phyloP scores from a whole-genome alignment of 306 rosid species.

The Adenanthera pavonina region DNA sequence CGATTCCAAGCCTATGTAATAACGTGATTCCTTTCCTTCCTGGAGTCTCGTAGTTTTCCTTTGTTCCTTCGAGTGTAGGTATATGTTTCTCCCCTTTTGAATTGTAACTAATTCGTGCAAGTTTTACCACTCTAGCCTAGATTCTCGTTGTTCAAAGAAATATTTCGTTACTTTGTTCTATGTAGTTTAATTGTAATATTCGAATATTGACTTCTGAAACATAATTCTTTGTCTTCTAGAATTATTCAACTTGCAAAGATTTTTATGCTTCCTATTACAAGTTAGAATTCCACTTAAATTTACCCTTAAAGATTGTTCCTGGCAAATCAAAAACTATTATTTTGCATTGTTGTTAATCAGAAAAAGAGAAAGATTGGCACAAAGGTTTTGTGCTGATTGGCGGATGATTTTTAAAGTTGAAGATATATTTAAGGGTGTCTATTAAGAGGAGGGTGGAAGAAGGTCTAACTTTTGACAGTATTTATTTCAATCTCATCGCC shows the following conservation, averaged over 20 bases:
- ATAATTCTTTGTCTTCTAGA: not conserved
- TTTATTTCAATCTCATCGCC: too few species aligned
- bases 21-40: slow-evolving; percentile 17
- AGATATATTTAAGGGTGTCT: too few species aligned
- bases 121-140: slow-evolving; percentile 26
- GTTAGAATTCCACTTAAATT: not conserved
- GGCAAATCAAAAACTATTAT: not conserved
- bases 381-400: too few species aligned
- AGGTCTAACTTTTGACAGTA: too few species aligned
- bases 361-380: not conserved
- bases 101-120: slow-evolving; percentile 40
- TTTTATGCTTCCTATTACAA: not conserved
- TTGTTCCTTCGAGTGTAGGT: slow-evolving; percentile 50
- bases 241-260: not conserved
- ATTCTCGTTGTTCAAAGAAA: not conserved
- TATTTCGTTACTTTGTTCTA: not conserved
- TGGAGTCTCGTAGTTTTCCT: slow-evolving; percentile 31
- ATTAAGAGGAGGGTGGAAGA: too few species aligned
- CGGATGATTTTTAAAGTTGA: too few species aligned
- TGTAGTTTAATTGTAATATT: not conserved
- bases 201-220: not conserved
- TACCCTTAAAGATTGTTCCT: not conserved
- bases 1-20: slow-evolving; percentile 41
- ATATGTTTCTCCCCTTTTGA: slow-evolving; percentile 43
- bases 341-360: not conserved